Conservation (phyloP, 2,329 filamentous ascomycete species). For the Mycosphaerella sp. region DNA sequence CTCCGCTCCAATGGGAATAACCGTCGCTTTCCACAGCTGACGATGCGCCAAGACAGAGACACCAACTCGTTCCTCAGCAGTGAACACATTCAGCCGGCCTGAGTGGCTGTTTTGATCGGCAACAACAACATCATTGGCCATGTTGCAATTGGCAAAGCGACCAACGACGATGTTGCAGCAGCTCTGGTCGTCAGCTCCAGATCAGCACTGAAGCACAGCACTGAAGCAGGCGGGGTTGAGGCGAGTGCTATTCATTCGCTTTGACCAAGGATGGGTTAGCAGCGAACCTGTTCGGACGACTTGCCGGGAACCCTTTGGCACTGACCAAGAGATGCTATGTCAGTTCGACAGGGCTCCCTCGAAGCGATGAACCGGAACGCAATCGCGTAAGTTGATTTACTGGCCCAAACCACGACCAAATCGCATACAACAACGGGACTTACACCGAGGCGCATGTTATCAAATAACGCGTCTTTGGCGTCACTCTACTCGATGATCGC, state of each 20-base stretch:
- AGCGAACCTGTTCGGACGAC: conserved; percentile 23
- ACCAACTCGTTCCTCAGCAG: conserved; percentile 12
- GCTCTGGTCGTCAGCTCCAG: conserved; percentile 12
- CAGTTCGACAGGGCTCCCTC: conserved; percentile 3
- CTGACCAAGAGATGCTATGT: conserved; percentile 17
- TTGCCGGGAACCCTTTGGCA: conserved; percentile 24
- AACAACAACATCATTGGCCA: conserved; percentile 22
- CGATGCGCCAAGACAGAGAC: conserved; percentile 1
- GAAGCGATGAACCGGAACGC: neutral
- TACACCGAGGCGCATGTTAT: no score
- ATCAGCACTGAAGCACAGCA: conserved; percentile 12
- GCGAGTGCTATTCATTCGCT: conserved; percentile 25
- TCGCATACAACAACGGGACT: no score
- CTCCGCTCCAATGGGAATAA: neutral
- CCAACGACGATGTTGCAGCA: conserved; percentile 20
- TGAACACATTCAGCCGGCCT: conserved; percentile 16
- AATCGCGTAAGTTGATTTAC: neutral
- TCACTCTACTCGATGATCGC: neutral
- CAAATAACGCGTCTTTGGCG: no score
- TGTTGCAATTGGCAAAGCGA: conserved; percentile 12
- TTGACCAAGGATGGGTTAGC: conserved; percentile 24
- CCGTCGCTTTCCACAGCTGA: neutral
- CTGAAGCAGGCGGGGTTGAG: conserved; percentile 6
- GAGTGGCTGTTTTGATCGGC: conserved; percentile 25
- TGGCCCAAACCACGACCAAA: no score